Base-by-base conservation (phyloP, 768 basidiomycete species). In the Cystofilobasidium bisporidii region DNA sequence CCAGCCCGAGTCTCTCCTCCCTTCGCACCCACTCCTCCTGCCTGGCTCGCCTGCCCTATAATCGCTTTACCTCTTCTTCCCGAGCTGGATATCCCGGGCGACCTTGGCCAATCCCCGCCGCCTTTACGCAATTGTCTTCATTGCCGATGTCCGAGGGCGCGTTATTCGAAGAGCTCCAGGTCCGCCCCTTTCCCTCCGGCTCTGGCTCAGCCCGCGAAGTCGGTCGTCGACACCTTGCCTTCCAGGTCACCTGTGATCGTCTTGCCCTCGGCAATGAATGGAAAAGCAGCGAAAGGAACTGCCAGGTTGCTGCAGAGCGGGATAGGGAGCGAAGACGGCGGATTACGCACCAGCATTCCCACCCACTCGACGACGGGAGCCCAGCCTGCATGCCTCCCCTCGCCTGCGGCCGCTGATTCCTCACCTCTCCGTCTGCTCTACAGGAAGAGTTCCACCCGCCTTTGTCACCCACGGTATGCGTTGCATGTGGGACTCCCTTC, bases 181-280 rank as follows among this genome's bases (percentile, higher is more conserved):
- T 63, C 4, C 15, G 59, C n/a, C n/a, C n/a, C n/a, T n/a, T 60
- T 12, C 36, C 40, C 24, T 6, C 5, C 40, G 41, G 38, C 32
- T 60, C 36, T 10, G 17, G 59, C 10, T 36, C 15, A 17, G 63
- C 84, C 76, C 50, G 93, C 93, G 80, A 89, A 97, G 78, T 96
- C 86, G 76, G 81, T 81, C 2, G 96, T 98, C 40, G 85, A 84
- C 20, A 93, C 84, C 77, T 88, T 92, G 48, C 96, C 96, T 28
- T 94, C 92, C 68, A 99, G 80, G 78, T 99, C 96, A 38, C 94
- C 89, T 11, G 96, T 99, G 77, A 97, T 93, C 48, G 81, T 78
- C 80, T 89, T 91, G 72, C 94, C 96, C 80, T 96, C 93, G n/a
- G 94, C 91, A 75, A 99, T 96, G 41, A n/a, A n/a, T n/a, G n/a